phyloP scores from a whole-genome alignment of 2,329 filamentous ascomycete genomes.

The Conoideocrella luteorostrata region DNA sequence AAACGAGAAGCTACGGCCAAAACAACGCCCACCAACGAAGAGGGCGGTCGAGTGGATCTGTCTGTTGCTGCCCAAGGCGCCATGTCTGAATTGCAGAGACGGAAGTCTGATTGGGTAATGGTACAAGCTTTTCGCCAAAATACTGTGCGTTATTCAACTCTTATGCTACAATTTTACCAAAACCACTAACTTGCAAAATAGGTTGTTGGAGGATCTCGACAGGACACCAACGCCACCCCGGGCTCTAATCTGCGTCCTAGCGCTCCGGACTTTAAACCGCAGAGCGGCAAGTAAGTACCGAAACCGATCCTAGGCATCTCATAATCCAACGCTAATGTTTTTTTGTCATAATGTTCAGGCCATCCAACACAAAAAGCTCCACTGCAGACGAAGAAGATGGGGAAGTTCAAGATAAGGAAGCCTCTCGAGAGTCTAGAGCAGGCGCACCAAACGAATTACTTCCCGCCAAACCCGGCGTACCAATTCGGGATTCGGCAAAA shows the following conservation, averaged over 20 bases:
- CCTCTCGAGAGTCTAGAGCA: constrained; percentile 7
- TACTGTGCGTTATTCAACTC: constrained; percentile 37
- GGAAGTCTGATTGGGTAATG: constrained; percentile 63
- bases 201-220: constrained; percentile 22
- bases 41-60: constrained; percentile 63
- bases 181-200: constrained; percentile 11
- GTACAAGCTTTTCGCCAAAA: constrained; percentile 67
- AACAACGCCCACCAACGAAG: constrained; percentile 39
- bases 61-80: constrained; percentile 68
- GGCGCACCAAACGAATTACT: constrained; percentile 24
- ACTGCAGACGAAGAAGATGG: constrained; percentile 60
- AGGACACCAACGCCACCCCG: constrained; percentile 22
- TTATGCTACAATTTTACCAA: not conserved
- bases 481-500: constrained; percentile 20
- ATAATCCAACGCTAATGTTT: constrained; percentile 7
- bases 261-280: constrained; percentile 60
- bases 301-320: constrained; percentile 11
- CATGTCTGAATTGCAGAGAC: constrained; percentile 61
- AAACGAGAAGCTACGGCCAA: constrained; percentile 52
- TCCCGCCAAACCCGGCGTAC: constrained; percentile 24
- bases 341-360: constrained; percentile 14
- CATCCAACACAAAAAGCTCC: constrained; percentile 11
- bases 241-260: constrained; percentile 46
- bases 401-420: constrained; percentile 56
- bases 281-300: constrained; percentile 29